Evolutionary conservation across 805 yeast genomes (phyloP), one percentile per base, ranked within the genome.

Genomic region (Zygotorulaspora sp.): DNA sequence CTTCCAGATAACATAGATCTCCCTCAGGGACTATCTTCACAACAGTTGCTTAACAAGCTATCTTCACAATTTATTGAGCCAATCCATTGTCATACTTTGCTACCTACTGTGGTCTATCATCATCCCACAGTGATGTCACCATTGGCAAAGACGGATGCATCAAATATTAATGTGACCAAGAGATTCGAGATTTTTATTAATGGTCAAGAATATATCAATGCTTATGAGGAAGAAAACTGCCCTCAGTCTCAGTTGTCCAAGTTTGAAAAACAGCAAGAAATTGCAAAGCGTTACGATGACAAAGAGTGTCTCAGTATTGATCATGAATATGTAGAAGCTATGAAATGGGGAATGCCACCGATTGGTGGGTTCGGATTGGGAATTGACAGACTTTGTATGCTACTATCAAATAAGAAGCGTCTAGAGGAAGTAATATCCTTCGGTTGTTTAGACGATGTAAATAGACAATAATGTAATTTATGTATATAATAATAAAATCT

Each of bases 321-420:
- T 57, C 63, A 74, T 52, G 69, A 70, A 32, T 92, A 77, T 56
- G 75, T 88, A 1, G 71, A 74, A 29, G 75, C 80, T 11, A 79
- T 92, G 89, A 90, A 86, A 55, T 85, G 81, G 72, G 97, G 96
- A 1, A 73, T 92, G 65, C 97, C 97, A 3, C 98, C 98, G 1
- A 90, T 97, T 3, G 97, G 95, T 2, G 99, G 99, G 0, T 85
- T 96, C 85, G 99, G 98, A 0, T 66, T 95, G 43, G 99, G 99
- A 0, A 71, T 92, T 14, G 99, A 92, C 55, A 63, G 99, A 37
- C 61, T 92, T 24, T 78, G 80, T 36, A 87, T 90, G 97, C 60
- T 86, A 13, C 63, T 90, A 21, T 72, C 83, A 3, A 80, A 75
- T 0, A 62, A 72, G 27, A 65, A 65, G 14, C 67, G 95, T 19